These are phyloP conservation scores for Glarea lozoyensis DNA, from an alignment of 495 filamentous ascomycete genomes.

Conservation along the genomic window DNA sequence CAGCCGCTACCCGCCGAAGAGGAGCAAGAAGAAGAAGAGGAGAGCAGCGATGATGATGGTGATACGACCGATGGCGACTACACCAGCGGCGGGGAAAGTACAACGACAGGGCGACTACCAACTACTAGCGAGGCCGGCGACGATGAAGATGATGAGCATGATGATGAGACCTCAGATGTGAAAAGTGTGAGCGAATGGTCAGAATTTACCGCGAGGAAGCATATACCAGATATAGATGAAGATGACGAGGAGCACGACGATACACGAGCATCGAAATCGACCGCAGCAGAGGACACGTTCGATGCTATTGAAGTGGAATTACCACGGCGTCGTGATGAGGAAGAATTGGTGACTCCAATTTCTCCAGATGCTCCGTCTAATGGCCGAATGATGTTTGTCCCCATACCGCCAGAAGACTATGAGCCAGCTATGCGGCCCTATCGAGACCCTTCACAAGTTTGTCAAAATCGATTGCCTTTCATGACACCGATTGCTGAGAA, in stretches of 20 bases:
- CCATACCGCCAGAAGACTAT: conserved; percentile 78
- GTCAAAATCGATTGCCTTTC: conserved; percentile 85
- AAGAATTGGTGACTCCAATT: conserved; percentile 28
- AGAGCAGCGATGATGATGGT: conserved; percentile 51
- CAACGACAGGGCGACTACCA: conserved; percentile 60
- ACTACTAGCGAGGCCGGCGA: conserved; percentile 31
- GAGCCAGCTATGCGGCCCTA: conserved; percentile 65
- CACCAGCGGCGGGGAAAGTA: conserved; percentile 75
- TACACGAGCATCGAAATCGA: conserved; percentile 24
- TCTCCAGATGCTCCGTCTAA: conserved; percentile 29
- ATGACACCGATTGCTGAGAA: conserved; percentile 98
- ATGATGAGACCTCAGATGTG: conserved; percentile 42
- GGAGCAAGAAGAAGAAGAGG: conserved; percentile 43
- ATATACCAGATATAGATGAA: conserved; percentile 46
- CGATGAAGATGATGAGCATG: too few species aligned
- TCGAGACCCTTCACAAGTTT: conserved; percentile 62
- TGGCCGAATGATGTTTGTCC: conserved; percentile 43
- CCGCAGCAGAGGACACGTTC: conserved; percentile 20
- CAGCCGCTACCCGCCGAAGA: conserved; percentile 59
- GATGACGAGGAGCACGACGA: conserved; percentile 34
- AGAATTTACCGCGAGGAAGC: conserved; percentile 67
- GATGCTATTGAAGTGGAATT: conserved; percentile 14
- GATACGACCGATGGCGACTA: conserved; percentile 63
- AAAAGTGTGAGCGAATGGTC: conserved; percentile 77
- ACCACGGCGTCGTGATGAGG: background rate